A percentile compares a stretch with the other conserved stretches of the same genome.
phyloP scores from a whole-genome alignment of 192 early-diverging fungal genomes.

The Linnemannia exigua region DNA sequence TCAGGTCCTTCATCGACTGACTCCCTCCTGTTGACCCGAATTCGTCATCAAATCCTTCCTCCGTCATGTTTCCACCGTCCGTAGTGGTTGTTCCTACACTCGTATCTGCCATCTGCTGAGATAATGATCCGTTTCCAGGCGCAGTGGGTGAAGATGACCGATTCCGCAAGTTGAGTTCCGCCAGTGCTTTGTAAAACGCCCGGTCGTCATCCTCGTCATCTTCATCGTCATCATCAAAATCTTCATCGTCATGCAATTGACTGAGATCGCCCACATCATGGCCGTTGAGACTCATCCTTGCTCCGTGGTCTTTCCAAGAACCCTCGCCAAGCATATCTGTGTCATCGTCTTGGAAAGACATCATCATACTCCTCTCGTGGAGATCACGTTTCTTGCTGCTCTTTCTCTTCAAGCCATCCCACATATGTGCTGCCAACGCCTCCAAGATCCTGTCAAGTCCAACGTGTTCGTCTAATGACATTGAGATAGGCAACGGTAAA shows the following conservation, averaged over 20 bases:
- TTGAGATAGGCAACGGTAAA: not conserved
- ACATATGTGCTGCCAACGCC: slow-evolving; percentile 74
- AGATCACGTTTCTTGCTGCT: slow-evolving; percentile 48
- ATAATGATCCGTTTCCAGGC: slow-evolving; percentile 14
- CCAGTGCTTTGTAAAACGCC: slow-evolving; percentile 39
- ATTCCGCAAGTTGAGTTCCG: slow-evolving; percentile 38
- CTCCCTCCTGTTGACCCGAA: slow-evolving; percentile 24
- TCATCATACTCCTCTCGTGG: slow-evolving; percentile 53
- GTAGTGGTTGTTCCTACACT: not conserved
- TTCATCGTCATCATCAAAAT: slow-evolving; percentile 37
- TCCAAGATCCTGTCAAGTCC: slow-evolving; percentile 73
- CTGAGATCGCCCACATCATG: slow-evolving; percentile 19
- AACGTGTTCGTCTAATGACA: slow-evolving; percentile 50
- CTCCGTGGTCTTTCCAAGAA: slow-evolving; percentile 15
- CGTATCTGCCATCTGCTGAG: not conserved
- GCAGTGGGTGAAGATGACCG: slow-evolving; percentile 18
- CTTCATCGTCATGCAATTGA: slow-evolving; percentile 17
- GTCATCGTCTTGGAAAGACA: slow-evolving; percentile 54
- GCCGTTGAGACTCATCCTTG: slow-evolving; percentile 13
- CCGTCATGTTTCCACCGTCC: slow-evolving; percentile 3
- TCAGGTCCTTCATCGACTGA: slow-evolving; percentile 9
- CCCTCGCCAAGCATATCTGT: slow-evolving; percentile 34
- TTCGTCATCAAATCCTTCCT: slow-evolving; percentile 34
- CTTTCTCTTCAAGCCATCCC: slow-evolving; percentile 71
- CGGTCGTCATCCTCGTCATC: slow-evolving; percentile 47